Percentiles rank a stretch among this genome's conserved stretches.
These are phyloP conservation scores for Pichia nakasei DNA, from an alignment of 805 yeast genomes.

Conservation along the genomic window DNA sequence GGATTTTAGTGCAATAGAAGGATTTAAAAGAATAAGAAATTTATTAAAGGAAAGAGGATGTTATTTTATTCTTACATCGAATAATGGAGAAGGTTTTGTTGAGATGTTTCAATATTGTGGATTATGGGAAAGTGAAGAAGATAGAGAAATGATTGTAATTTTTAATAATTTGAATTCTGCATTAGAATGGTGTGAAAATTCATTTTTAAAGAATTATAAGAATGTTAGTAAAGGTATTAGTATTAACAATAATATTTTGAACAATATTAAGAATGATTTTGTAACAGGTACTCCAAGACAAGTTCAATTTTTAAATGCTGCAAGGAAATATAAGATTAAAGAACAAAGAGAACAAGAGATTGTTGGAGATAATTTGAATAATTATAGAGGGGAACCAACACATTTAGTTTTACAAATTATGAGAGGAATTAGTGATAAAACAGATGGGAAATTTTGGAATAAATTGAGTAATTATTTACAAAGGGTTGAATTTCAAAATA, in stretches of 20 bases:
- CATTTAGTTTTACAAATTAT: constrained; percentile 58
- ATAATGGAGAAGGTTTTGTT: constrained; percentile 55
- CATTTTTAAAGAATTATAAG: constrained; percentile 60
- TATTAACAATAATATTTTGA: constrained; percentile 1
- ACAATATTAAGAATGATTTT: not conserved
- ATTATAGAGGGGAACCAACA: constrained; percentile 33
- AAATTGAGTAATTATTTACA: constrained; percentile 48
- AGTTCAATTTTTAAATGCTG: constrained; percentile 44
- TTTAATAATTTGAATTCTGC: constrained; percentile 80
- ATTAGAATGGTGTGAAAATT: constrained; percentile 94
- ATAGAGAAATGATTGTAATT: constrained; percentile 43
- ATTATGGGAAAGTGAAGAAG: constrained; percentile 47
- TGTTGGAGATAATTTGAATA: constrained; percentile 10
- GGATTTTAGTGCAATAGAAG: constrained; percentile 95
- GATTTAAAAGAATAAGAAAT: constrained; percentile 79
- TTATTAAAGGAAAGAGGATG: constrained; percentile 62
- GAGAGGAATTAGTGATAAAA: constrained; percentile 44
- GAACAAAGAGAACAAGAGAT: constrained; percentile 26
- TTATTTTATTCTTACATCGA: constrained; percentile 69
- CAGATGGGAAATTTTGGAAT: constrained; percentile 52
- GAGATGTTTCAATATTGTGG: constrained; percentile 78
- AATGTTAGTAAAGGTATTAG: constrained; percentile 11
- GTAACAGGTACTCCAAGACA: constrained; percentile 42
- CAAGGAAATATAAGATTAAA: constrained; percentile 31
- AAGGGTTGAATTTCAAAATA: constrained; percentile 18